Percentiles rank a stretch among this genome's conserved stretches.
phyloP scores from a whole-genome alignment of 768 basidiomycete species.

The Chiua virens region DNA sequence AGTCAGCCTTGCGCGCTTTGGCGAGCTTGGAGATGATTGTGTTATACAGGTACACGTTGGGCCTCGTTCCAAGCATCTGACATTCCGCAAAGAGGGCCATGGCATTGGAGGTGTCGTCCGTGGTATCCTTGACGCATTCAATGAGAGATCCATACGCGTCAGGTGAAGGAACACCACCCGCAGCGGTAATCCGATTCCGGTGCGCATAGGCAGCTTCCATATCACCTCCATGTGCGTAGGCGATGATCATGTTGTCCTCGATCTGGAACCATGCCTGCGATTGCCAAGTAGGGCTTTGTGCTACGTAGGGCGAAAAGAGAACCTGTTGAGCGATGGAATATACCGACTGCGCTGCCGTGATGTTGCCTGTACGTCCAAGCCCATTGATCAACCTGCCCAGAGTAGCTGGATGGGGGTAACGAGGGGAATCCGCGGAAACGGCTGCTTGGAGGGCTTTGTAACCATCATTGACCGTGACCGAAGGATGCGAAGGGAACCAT shows the following conservation, averaged over 20 bases:
- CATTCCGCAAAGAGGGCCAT: slow-evolving; percentile 82
- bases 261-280: slow-evolving; percentile 67
- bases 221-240: slow-evolving; percentile 77
- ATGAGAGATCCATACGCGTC: slow-evolving; percentile 94
- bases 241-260: slow-evolving; percentile 90
- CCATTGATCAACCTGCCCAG: slow-evolving; percentile 65
- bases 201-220: slow-evolving; percentile 80
- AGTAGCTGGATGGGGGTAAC: slow-evolving; percentile 50
- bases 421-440: slow-evolving; percentile 34
- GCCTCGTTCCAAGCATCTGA: slow-evolving; percentile 60
- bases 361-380: slow-evolving; percentile 61
- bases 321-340: slow-evolving; percentile 70
- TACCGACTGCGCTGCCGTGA: slow-evolving; percentile 59
- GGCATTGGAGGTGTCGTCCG: slow-evolving; percentile 90
- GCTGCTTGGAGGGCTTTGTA: slow-evolving; percentile 51
- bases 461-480: slow-evolving; percentile 37
- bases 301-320: slow-evolving; percentile 42
- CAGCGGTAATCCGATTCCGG: slow-evolving; percentile 71
- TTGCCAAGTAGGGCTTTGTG: slow-evolving; percentile 47
- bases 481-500: slow-evolving; percentile 28
- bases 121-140: slow-evolving; percentile 85
- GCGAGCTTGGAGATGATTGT: slow-evolving; percentile 96
- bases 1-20: slow-evolving; percentile 91
- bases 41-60: slow-evolving; percentile 92
- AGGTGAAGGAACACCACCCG: slow-evolving; percentile 75